Conservation (phyloP, 495 filamentous ascomycete genomes). For the Hyaloscypha hepaticicola region DNA sequence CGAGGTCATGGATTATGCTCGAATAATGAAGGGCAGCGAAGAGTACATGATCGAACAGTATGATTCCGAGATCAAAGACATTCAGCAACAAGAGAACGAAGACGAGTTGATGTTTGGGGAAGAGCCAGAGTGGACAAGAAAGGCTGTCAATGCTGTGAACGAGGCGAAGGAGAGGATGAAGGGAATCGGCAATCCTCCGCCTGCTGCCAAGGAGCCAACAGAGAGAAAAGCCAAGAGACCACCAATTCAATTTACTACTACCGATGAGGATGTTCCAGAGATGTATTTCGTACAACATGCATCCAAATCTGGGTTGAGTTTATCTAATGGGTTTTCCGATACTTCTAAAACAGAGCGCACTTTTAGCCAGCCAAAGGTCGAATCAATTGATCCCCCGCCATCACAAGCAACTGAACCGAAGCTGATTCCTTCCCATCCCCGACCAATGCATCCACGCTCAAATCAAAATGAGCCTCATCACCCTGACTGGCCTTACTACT, state of each 20-base stretch:
- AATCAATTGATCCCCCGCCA: background rate
- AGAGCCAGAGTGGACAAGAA: slow-evolving; percentile 86
- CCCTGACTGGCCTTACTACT: slow-evolving; percentile 62
- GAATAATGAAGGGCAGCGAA: slow-evolving; percentile 92
- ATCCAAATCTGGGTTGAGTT: slow-evolving; percentile 40
- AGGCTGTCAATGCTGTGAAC: slow-evolving; percentile 68
- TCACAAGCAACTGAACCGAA: slow-evolving; percentile 1
- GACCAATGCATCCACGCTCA: slow-evolving; percentile 1
- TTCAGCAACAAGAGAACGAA: slow-evolving; percentile 74
- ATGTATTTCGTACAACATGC: slow-evolving; percentile 55
- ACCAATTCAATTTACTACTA: slow-evolving; percentile 44
- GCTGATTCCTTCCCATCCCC: slow-evolving; percentile 5
- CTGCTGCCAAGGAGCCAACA: slow-evolving; percentile 48
- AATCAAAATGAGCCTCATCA: slow-evolving; percentile 22
- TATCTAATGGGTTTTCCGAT: slow-evolving; percentile 1
- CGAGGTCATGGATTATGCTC: slow-evolving; percentile 90
- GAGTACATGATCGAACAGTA: slow-evolving; percentile 83
- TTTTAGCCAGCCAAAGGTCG: slow-evolving; percentile 17
- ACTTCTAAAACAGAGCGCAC: background rate
- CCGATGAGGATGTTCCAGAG: slow-evolving; percentile 46
- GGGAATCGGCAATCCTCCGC: slow-evolving; percentile 71
- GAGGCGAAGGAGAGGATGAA: slow-evolving; percentile 70
- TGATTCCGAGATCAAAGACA: slow-evolving; percentile 69
- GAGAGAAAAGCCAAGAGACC: slow-evolving; percentile 39
- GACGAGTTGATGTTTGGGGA: slow-evolving; percentile 94